Evolutionary conservation across 306 rosid genomes (phyloP).

Genomic region (Arachis hypogaea): DNA sequence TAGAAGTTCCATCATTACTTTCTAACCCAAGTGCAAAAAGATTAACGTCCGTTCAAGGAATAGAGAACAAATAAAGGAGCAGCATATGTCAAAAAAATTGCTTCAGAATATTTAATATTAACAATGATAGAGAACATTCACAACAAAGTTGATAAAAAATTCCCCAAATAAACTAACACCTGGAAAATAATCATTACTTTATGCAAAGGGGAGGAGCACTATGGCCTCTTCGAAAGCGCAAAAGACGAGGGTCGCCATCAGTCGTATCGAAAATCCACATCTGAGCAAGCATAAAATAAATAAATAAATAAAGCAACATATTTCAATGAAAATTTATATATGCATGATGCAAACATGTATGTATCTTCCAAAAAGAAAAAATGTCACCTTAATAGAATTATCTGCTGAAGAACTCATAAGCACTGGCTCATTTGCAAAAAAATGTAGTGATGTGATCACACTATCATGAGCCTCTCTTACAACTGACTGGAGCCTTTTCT

Average conservation of each 20-base stretch:
- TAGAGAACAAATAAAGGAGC: background rate
- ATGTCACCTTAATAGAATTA: slow-evolving; percentile 87
- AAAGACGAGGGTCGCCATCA: slow-evolving; percentile 90
- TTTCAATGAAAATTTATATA: background rate
- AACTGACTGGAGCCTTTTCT: slow-evolving; percentile 91
- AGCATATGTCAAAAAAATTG: background rate
- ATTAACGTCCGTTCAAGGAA: background rate
- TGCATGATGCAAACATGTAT: background rate
- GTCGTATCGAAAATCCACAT: slow-evolving; percentile 97
- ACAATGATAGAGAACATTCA: background rate
- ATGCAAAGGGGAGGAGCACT: slow-evolving; percentile 97
- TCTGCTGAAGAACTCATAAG: slow-evolving; percentile 91
- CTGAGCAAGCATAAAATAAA: slow-evolving; percentile 39
- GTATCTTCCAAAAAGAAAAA: background rate
- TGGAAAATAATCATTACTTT: slow-evolving; percentile 58
- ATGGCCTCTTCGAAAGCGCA: slow-evolving; percentile 90
- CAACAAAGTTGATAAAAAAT: background rate
- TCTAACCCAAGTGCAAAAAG: background rate
- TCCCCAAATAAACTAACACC: slow-evolving; percentile 32
- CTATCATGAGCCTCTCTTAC: slow-evolving; percentile 89
- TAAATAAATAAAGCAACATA: background rate
- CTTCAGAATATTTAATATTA: background rate
- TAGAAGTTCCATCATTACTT: slow-evolving; percentile 1
- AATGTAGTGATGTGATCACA: slow-evolving; percentile 75
- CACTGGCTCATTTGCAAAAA: slow-evolving; percentile 91